These are phyloP conservation scores for Suillus sp. DNA, from an alignment of 768 basidiomycete genomes.

Conservation along the genomic window DNA sequence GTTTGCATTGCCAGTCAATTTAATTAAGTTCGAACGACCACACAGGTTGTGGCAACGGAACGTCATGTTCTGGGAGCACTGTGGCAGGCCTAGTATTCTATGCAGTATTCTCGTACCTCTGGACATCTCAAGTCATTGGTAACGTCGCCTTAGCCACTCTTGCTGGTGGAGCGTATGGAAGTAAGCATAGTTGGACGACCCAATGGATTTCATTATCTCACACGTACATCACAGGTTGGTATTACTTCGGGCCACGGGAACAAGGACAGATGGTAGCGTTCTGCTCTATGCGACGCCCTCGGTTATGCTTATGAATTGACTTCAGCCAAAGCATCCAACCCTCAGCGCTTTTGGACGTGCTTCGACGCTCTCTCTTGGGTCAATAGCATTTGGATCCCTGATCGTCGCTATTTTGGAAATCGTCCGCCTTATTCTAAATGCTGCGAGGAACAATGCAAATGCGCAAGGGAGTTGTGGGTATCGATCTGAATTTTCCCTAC, in stretches of 20 bases:
- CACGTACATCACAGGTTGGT: slow-evolving; percentile 48
- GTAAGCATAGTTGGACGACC: slow-evolving; percentile 25
- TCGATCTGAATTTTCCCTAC: neutral
- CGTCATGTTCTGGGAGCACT: slow-evolving; percentile 68
- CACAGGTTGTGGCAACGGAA: slow-evolving; percentile 51
- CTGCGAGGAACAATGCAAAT: slow-evolving; percentile 58
- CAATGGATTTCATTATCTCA: neutral
- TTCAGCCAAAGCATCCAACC: slow-evolving; percentile 70
- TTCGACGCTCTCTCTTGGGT: slow-evolving; percentile 78
- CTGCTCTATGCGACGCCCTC: slow-evolving; percentile 2
- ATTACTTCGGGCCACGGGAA: slow-evolving; percentile 79
- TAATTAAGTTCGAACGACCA: neutral
- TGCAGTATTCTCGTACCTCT: slow-evolving; percentile 80
- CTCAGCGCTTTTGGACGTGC: slow-evolving; percentile 70
- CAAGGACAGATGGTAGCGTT: slow-evolving; percentile 57
- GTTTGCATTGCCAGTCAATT: slow-evolving; percentile 22
- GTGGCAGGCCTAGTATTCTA: slow-evolving; percentile 81
- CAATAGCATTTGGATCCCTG: slow-evolving; percentile 82
- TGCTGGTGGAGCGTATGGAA: slow-evolving; percentile 76
- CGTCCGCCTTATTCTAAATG: slow-evolving; percentile 59
- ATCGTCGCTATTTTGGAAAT: slow-evolving; percentile 82
- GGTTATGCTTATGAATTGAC: neutral
- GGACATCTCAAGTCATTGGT: slow-evolving; percentile 81
- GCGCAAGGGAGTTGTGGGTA: slow-evolving; percentile 66
- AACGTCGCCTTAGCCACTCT: slow-evolving; percentile 80